Evolutionary conservation across 2,329 filamentous ascomycete genomes (phyloP).

Genomic region (Tricladium varicosporioides): DNA sequence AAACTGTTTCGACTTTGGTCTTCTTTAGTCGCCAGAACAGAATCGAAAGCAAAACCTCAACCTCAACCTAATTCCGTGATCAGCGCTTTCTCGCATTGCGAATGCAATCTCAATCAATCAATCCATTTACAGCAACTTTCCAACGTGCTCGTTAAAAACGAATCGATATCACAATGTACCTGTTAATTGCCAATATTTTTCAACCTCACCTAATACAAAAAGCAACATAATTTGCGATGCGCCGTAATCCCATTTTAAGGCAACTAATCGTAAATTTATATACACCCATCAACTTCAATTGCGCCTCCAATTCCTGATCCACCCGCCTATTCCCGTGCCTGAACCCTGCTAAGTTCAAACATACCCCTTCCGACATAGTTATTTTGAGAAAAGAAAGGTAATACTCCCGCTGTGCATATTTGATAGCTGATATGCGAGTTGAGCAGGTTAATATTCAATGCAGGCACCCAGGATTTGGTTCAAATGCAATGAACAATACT

Average conservation of each 20-base stretch:
- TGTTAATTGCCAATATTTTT: constrained; percentile 27
- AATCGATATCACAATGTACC: constrained; percentile 17
- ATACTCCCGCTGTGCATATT: neutral
- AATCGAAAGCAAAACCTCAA: constrained; percentile 33
- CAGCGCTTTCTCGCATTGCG: constrained; percentile 24
- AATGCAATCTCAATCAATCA: constrained; percentile 9
- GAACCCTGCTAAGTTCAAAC: neutral
- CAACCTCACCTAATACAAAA: constrained; percentile 13
- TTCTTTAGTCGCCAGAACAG: constrained; percentile 35
- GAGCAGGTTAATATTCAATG: neutral
- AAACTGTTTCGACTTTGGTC: constrained; percentile 32
- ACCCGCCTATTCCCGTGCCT: neutral
- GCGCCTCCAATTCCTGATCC: neutral
- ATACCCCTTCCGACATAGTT: neutral
- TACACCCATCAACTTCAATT: constrained; percentile 4
- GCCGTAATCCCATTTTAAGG: constrained; percentile 22
- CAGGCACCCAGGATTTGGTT: neutral
- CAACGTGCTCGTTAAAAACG: constrained; percentile 31
- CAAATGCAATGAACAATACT: neutral
- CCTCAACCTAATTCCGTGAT: constrained; percentile 31
- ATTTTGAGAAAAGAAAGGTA: neutral
- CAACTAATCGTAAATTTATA: constrained; percentile 27
- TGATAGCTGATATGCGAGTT: constrained; percentile 5
- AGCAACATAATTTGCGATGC: constrained; percentile 11
- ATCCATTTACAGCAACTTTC: constrained; percentile 28